Conservation (phyloP, 371 early-diverging fungal species). For the Pancytospora epiphaga region DNA sequence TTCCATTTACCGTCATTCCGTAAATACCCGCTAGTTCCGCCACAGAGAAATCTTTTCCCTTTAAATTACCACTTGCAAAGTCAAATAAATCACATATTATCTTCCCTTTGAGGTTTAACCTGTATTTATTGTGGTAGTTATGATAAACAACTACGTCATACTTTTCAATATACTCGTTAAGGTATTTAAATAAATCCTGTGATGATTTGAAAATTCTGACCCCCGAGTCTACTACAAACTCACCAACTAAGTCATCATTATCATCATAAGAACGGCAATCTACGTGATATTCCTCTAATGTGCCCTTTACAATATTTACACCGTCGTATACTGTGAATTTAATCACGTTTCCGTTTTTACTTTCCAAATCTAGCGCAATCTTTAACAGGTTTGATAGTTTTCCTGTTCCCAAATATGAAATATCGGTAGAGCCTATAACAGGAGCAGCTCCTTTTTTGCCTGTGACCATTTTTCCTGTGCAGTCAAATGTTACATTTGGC, state of each 20-base stretch:
- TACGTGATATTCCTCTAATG: neutral
- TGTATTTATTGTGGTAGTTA: conserved; percentile 19
- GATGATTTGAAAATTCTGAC: neutral
- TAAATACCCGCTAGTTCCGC: conserved; percentile 31
- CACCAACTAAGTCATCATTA: neutral
- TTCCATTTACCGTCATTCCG: neutral
- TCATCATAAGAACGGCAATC: neutral
- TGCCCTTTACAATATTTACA: neutral
- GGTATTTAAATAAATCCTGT: conserved; percentile 3
- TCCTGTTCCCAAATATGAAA: conserved; percentile 27
- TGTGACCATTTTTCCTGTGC: neutral
- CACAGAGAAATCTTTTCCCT: conserved; percentile 46
- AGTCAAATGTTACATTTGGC: neutral
- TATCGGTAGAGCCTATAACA: conserved; percentile 3
- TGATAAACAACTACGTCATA: conserved; percentile 40
- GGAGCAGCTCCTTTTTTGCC: neutral
- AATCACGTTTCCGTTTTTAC: conserved; percentile 2
- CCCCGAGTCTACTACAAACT: neutral
- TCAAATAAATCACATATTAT: conserved; percentile 50
- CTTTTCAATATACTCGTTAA: conserved; percentile 21
- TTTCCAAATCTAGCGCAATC: conserved; percentile 24
- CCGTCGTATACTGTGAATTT: conserved; percentile 18
- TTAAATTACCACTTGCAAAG: conserved; percentile 35
- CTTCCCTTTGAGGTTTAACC: conserved; percentile 10
- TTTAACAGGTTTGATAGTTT: conserved; percentile 24